phyloP scores from a whole-genome alignment of 768 basidiomycete genomes.

The Auriscalpium orientale region DNA sequence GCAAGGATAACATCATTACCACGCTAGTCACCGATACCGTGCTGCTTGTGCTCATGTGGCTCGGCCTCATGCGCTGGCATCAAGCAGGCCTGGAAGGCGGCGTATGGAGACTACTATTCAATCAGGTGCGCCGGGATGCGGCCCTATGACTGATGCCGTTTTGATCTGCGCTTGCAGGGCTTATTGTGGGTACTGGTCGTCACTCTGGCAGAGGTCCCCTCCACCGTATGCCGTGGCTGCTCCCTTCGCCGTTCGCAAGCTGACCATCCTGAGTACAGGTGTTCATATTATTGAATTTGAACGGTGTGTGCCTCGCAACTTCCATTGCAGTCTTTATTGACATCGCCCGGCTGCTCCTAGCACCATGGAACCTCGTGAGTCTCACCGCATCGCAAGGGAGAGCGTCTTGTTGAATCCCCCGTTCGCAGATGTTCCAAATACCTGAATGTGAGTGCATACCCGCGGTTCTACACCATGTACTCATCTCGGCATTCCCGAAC shows the following conservation, averaged over 20 bases:
- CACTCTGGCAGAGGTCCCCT: constrained; percentile 5
- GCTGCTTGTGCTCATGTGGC: constrained; percentile 6
- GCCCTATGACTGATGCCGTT: not conserved
- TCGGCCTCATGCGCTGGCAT: constrained; percentile 7
- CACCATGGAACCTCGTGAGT: constrained; percentile 9
- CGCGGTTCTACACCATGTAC: not conserved
- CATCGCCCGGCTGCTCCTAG: not conserved
- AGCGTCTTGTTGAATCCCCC: not conserved
- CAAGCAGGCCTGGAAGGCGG: constrained; percentile 5
- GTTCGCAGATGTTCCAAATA: constrained; percentile 4
- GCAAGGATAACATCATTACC: not conserved
- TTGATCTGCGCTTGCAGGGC: not conserved
- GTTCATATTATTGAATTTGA: constrained; percentile 7
- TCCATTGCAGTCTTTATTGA: not conserved
- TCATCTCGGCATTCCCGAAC: not conserved
- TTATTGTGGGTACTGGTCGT: constrained; percentile 1
- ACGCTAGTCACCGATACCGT: constrained; percentile 5
- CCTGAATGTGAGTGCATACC: not conserved
- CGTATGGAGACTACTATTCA: constrained; percentile 3
- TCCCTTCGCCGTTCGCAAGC: not conserved
- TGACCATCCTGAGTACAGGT: not conserved
- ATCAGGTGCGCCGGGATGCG: not conserved
- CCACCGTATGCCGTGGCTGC: not conserved
- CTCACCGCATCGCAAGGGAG: not conserved
- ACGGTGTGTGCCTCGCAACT: constrained; percentile 1